phyloP scores from a whole-genome alignment of 306 rosid species.

The Macrotyloma uniflorum region DNA sequence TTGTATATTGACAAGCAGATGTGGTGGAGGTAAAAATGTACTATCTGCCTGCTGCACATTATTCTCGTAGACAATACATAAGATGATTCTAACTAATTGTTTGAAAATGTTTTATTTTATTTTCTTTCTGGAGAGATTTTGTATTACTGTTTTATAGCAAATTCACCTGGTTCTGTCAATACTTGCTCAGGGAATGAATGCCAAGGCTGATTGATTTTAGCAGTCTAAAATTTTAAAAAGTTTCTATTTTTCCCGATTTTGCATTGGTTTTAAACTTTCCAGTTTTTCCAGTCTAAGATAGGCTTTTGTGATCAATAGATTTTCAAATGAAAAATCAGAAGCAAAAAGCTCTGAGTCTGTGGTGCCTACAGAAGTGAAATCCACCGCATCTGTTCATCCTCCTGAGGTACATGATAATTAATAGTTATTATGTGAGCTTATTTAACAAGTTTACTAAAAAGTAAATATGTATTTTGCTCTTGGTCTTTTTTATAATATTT shows the following conservation, averaged over 20 bases:
- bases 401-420: constrained; percentile 53
- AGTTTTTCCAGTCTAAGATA: no score
- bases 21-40: neutral
- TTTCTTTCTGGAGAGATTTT: neutral
- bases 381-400: constrained; percentile 39
- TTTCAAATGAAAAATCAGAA: constrained; percentile 91
- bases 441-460: neutral
- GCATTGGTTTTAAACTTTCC: constrained; percentile 45
- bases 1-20: neutral
- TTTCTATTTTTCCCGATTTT: neutral
- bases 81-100: constrained; percentile 3
- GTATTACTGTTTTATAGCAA: neutral
- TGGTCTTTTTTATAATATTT: neutral
- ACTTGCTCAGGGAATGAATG: constrained; percentile 12
- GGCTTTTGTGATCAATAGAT: constrained; percentile 52
- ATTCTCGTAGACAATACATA: constrained; percentile 7
- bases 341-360: constrained; percentile 57
- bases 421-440: constrained; percentile 12
- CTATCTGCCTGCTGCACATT: neutral
- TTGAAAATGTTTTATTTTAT: neutral
- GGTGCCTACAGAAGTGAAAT: constrained; percentile 50
- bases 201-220: constrained; percentile 9
- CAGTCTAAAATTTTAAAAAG: neutral
- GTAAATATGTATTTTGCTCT: neutral
- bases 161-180: neutral